These are phyloP conservation scores for Clohesyomyces aquaticus DNA, from an alignment of 495 filamentous ascomycete species.

Conservation along the genomic window DNA sequence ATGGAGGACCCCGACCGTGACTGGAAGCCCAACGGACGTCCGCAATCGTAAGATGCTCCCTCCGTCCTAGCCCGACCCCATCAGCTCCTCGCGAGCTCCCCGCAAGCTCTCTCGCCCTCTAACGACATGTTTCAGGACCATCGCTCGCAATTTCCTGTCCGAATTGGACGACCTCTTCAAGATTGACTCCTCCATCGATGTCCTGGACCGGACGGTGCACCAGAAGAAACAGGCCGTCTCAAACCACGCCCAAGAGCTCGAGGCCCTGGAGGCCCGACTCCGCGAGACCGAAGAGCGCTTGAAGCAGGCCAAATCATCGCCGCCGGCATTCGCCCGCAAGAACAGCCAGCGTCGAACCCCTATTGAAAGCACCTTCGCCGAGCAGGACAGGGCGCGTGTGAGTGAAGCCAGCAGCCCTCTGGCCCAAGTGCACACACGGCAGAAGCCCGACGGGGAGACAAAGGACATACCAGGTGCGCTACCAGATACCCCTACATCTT, in stretches of 20 bases:
- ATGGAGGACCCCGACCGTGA: constrained; percentile 56
- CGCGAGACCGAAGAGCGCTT: constrained; percentile 83
- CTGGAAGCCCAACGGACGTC: constrained; percentile 77
- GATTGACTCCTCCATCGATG: constrained; percentile 74
- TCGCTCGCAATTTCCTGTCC: constrained; percentile 83
- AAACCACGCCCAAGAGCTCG: constrained; percentile 76
- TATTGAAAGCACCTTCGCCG: constrained; percentile 28
- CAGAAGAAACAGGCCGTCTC: constrained; percentile 77
- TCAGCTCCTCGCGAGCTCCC: no score
- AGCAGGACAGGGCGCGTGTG: constrained; percentile 24
- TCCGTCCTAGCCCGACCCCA: no score
- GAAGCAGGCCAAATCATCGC: constrained; percentile 49
- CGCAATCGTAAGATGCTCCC: constrained; percentile 66
- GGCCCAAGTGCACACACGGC: background rate
- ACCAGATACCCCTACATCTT: constrained; percentile 31
- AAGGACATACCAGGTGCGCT: constrained; percentile 36
- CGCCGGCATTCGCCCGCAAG: constrained; percentile 23
- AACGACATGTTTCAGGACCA: constrained; percentile 61
- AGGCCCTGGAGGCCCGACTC: constrained; percentile 80
- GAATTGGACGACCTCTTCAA: constrained; percentile 85
- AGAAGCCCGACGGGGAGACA: constrained; percentile 9
- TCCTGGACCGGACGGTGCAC: constrained; percentile 76
- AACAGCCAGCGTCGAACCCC: constrained; percentile 31
- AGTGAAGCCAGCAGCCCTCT: constrained; percentile 27
- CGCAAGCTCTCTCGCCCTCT: constrained; percentile 18